Conservation (phyloP, 768 basidiomycete species). For the Brasilioporus rufonigricans region DNA sequence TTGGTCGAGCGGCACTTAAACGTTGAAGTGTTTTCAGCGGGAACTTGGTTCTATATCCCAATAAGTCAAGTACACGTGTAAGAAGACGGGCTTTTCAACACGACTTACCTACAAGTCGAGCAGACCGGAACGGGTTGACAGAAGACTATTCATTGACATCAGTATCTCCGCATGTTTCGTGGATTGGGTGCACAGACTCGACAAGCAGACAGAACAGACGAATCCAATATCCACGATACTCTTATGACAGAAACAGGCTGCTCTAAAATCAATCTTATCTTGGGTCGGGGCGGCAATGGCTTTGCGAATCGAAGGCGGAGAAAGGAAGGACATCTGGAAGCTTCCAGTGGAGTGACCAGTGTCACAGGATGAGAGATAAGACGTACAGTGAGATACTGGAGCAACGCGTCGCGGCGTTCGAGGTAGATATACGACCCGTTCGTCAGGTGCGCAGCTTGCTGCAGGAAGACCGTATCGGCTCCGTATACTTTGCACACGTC, state of each 20-base stretch:
- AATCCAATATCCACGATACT: slow-evolving; percentile 95
- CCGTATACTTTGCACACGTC: slow-evolving; percentile 93
- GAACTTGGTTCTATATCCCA: slow-evolving; percentile 76
- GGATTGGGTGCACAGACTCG: slow-evolving; percentile 57
- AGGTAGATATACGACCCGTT: slow-evolving; percentile 91
- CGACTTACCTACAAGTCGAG: slow-evolving; percentile 83
- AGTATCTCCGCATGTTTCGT: slow-evolving; percentile 1
- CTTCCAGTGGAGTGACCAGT: background rate
- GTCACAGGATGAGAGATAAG: background rate
- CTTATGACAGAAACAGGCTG: slow-evolving; percentile 99
- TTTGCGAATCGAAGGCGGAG: slow-evolving; percentile 68
- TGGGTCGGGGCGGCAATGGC: slow-evolving; percentile 85
- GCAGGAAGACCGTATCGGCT: slow-evolving; percentile 90
- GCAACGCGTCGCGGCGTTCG: slow-evolving; percentile 74
- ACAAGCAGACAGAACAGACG: slow-evolving; percentile 97
- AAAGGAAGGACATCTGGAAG: slow-evolving; percentile 81
- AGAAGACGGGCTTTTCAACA: slow-evolving; percentile 1
- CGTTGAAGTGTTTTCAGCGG: slow-evolving; percentile 89
- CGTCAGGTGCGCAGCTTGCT: slow-evolving; percentile 95
- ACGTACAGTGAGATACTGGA: slow-evolving; percentile 86
- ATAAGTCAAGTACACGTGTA: background rate
- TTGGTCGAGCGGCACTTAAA: slow-evolving; percentile 60
- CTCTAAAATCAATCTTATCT: slow-evolving; percentile 94
- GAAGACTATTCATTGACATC: slow-evolving; percentile 59
- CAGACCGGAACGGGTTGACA: slow-evolving; percentile 93